phyloP scores from a whole-genome alignment of 345 rosid genomes.

The Noccaea caerulescens region DNA sequence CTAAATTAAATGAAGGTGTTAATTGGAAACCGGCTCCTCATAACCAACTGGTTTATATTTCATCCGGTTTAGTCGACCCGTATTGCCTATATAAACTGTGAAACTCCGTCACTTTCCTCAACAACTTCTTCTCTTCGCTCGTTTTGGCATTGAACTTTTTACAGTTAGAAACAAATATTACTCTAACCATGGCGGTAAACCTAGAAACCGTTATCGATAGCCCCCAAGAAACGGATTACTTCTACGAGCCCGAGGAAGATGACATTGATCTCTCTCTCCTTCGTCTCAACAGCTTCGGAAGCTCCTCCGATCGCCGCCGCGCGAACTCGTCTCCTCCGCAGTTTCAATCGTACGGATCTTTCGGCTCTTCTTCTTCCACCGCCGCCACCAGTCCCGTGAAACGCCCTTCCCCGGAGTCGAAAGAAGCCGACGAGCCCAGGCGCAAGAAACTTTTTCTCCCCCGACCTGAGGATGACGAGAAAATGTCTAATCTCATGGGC shows the following conservation, averaged over 20 bases:
- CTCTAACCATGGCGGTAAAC: conserved; percentile 34
- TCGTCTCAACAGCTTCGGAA: conserved; percentile 47
- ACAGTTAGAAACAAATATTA: conserved; percentile 9
- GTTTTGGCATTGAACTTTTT: neutral
- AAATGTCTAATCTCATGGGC: conserved; percentile 32
- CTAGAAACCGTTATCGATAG: conserved; percentile 26
- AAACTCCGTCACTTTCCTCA: conserved; percentile 11
- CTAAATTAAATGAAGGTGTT: conserved; percentile 29
- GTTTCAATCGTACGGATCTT: conserved; percentile 40
- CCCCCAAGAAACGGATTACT: conserved; percentile 25
- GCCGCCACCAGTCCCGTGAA: conserved; percentile 38
- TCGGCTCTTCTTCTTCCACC: conserved; percentile 42
- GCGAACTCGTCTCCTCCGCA: conserved; percentile 47
- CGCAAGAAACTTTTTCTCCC: conserved; percentile 42
- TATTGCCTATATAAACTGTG: neutral
- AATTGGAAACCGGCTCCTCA: conserved; percentile 16
- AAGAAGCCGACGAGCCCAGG: conserved; percentile 37
- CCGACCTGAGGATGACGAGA: conserved; percentile 35
- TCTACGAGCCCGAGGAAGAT: conserved; percentile 41
- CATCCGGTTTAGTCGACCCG: conserved; percentile 10
- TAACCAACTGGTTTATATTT: conserved; percentile 2
- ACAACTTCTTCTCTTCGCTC: neutral
- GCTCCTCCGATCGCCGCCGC: conserved; percentile 43
- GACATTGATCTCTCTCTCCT: conserved; percentile 44
- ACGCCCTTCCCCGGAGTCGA: conserved; percentile 43